Evolutionary conservation across 306 rosid genomes (phyloP), one percentile per base, ranked within the genome.

Genomic region (Ceratonia siliqua): DNA sequence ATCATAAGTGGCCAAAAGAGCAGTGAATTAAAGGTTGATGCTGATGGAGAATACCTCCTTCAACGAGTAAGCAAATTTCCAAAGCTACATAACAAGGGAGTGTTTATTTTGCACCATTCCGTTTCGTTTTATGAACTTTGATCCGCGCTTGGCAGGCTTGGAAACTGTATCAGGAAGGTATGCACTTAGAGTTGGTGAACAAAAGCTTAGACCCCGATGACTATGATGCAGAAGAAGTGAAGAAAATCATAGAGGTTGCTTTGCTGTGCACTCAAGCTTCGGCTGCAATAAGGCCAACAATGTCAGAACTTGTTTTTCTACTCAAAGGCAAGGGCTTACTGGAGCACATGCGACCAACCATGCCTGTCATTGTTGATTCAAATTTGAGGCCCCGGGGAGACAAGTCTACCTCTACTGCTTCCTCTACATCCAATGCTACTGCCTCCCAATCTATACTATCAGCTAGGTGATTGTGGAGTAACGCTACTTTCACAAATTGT

Each of bases 241-340:
- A 84, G 78, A 90, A 72, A 27, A 28, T 77, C 7, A 24, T 82
- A 42, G 91, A 86, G 73, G 81, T 90, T 48, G 92, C 84, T 59
- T 67, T 88, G 33, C 25, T 83, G 56, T 90, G 92, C 86, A 82
- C 86, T 43, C 92, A 90, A 62, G 67, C 96, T 59, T 81, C 96
- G 20, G 65, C 90, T 27, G 70, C 73, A 20, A 14, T 59, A 49
- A 88, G 96, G 66, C 92, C 96, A 75, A 79, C 88, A 25, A 90
- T 90, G 96, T 84, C 92, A 74, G 88, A 90, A 83, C 58, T 83
- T 0, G 87, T 77, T 2, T 79, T 83, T 50, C 36, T 84, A n/a
- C 91, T 90, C 2, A 87, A 83, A 90, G 43, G 74, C 52, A 88
- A 74, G 62, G 43, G 75, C 11, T 62, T 80, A 9, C 0, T 62